Base-by-base conservation (phyloP, 306 rosid genomes). In the Hippophae rhamnoides region DNA sequence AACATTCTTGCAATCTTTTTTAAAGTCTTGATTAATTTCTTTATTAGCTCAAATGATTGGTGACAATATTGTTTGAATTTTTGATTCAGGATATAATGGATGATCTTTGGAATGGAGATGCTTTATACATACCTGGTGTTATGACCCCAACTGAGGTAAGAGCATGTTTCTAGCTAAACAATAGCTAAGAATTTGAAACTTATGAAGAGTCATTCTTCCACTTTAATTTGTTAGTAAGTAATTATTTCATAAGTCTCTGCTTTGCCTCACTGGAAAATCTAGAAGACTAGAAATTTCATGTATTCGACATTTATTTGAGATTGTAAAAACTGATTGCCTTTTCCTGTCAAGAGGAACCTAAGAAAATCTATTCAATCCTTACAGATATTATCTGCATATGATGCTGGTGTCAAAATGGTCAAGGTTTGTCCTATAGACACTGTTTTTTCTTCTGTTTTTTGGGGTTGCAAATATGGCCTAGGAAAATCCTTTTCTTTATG, bases 71-170 rank as follows among this genome's bases (percentile, higher is more conserved):
- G 27, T 10, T 41, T 49, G 11, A 49, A 48, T 52, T 49, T 40
- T 53, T 8, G n/a, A 26, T 23, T 56, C 86, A 90, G 97, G 88
- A 78, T 69, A 80, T 87, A 50, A 61, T 82, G 90, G 73, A 71
- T 61, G 71, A 65, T 67, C 58, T 68, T 57, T 68, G 14, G 57
- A 57, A 61, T 67, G 46, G 64, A 62, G 97, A 83, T 41, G 57
- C 78, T 70, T 65, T 90, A 64, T 90, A 87, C 63, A 87, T 87
- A 65, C 97, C 97, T 8, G 97, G 97, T 31, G 75, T 79, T 59
- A 87, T 90, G 97, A 90, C 90, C 70, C 97, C 97, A 74, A 84
- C 97, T 38, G 95, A 90, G 85, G 97, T 90, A 76, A 78, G 84
- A n/a, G 41, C 52, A 62, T 26, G 18, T 52, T 31, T 57, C 9